phyloP scores from a whole-genome alignment of 306 rosid genomes.

The Gillenia trifoliata region DNA sequence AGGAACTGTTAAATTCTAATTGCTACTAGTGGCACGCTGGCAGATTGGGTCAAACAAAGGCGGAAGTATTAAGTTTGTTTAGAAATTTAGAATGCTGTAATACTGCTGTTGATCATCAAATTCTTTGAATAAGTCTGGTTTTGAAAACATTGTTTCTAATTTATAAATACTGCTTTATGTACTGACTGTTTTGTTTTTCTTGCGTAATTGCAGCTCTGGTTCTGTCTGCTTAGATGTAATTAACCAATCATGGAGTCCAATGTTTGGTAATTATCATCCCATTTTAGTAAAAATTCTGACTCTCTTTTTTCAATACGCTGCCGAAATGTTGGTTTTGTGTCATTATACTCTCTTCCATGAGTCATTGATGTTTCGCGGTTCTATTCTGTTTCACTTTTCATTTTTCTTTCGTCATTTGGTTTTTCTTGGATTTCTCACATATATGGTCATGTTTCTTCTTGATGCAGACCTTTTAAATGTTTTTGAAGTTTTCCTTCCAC shows the following conservation, averaged over 20 bases:
- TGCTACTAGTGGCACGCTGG: not conserved
- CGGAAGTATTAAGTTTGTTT: not conserved
- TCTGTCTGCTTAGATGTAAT: conserved; percentile 98
- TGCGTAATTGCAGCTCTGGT: conserved; percentile 74
- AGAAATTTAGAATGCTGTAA: not conserved
- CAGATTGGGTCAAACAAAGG: conserved; percentile 4
- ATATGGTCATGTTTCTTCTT: conserved; percentile 7
- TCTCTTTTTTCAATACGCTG: not conserved
- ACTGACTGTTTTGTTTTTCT: conserved; percentile 25
- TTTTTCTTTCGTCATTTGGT: not conserved
- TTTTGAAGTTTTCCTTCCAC: conserved; percentile 97
- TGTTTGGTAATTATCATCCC: conserved; percentile 65
- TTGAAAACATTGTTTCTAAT: not conserved
- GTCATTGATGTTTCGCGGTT: not conserved
- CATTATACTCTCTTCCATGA: not conserved
- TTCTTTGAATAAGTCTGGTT: conserved; percentile 4
- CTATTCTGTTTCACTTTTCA: not conserved
- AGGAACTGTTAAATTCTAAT: not conserved
- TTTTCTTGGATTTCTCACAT: conserved; percentile 7
- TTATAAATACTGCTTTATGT: conserved; percentile 6
- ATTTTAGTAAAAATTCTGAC: conserved; percentile 19
- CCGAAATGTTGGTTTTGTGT: conserved; percentile 1
- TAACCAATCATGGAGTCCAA: conserved; percentile 99
- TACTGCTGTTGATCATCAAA: not conserved
- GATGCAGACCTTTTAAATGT: conserved; percentile 84